Conservation (phyloP, 2,329 filamentous ascomycete genomes). For the Colletotrichum scovillei region DNA sequence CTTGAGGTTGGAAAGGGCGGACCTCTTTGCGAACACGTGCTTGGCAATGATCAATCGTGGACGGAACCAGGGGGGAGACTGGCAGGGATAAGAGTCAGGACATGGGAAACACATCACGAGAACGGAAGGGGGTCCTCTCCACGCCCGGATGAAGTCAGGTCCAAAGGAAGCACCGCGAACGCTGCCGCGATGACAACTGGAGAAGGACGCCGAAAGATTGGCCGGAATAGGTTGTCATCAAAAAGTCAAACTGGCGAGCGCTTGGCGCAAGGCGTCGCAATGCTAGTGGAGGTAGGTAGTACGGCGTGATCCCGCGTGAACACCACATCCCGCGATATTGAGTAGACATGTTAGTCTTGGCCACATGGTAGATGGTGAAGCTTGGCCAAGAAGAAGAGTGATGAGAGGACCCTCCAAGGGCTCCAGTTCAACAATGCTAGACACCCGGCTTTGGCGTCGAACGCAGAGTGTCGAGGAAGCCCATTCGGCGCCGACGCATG, state of each 20-base stretch:
- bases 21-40: conserved; percentile 8
- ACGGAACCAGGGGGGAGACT: background rate
- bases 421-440: background rate
- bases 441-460: no score
- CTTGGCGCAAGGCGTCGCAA: conserved; percentile 20
- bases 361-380: background rate
- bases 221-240: conserved; percentile 11
- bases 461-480: background rate
- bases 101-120: conserved; percentile 23
- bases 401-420: background rate
- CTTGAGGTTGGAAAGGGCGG: background rate
- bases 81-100: conserved; percentile 17
- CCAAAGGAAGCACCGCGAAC: background rate
- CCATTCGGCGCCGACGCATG: conserved; percentile 10
- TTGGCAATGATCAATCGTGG: conserved; percentile 22
- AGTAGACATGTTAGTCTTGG: background rate
- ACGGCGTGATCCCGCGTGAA: background rate
- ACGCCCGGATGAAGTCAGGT: background rate
- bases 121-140: background rate
- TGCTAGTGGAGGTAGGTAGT: background rate
- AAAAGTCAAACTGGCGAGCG: conserved; percentile 18
- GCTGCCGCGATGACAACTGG: background rate
- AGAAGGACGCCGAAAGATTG: background rate
- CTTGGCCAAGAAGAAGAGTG: background rate
- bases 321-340: background rate